These are phyloP conservation scores for Tetracladium setigerum DNA, from an alignment of 495 filamentous ascomycete species.

Conservation along the genomic window DNA sequence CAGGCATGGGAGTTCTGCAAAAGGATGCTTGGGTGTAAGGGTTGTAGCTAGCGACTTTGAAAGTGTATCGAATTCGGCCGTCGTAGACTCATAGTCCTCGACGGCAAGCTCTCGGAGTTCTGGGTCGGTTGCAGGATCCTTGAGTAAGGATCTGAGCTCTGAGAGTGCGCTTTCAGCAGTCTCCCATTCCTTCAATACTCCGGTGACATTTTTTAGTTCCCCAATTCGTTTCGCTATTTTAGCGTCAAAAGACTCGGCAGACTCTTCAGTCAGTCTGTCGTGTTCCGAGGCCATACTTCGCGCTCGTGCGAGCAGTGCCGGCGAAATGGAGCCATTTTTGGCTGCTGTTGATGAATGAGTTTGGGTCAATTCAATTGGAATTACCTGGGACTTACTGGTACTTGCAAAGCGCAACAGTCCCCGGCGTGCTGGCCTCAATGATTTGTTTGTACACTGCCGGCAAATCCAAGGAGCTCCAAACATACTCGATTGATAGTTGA, in stretches of 20 bases:
- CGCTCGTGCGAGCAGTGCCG: constrained; percentile 56
- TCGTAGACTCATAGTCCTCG: constrained; percentile 66
- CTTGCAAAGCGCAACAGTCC: constrained; percentile 36
- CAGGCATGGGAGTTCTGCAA: constrained; percentile 85
- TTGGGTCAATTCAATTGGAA: neutral
- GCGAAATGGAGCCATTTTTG: constrained; percentile 40
- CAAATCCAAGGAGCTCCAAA: constrained; percentile 47
- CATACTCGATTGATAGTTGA: constrained; percentile 25
- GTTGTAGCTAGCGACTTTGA: constrained; percentile 59
- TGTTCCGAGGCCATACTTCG: constrained; percentile 60
- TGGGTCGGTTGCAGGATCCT: constrained; percentile 36
- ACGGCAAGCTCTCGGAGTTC: constrained; percentile 58
- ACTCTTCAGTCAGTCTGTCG: constrained; percentile 41
- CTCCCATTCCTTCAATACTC: constrained; percentile 64
- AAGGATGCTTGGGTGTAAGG: constrained; percentile 84
- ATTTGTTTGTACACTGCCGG: constrained; percentile 38
- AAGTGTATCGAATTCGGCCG: constrained; percentile 47
- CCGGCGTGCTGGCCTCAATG: constrained; percentile 26
- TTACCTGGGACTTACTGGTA: constrained; percentile 20
- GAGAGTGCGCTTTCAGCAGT: constrained; percentile 43
- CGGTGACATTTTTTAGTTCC: constrained; percentile 60
- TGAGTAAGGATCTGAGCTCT: constrained; percentile 43
- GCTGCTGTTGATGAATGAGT: constrained; percentile 22
- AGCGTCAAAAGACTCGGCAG: constrained; percentile 58
- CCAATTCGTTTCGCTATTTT: constrained; percentile 69